Evolutionary conservation across 2,329 filamentous ascomycete genomes (phyloP).

Genomic region (Cladosporium velox): DNA sequence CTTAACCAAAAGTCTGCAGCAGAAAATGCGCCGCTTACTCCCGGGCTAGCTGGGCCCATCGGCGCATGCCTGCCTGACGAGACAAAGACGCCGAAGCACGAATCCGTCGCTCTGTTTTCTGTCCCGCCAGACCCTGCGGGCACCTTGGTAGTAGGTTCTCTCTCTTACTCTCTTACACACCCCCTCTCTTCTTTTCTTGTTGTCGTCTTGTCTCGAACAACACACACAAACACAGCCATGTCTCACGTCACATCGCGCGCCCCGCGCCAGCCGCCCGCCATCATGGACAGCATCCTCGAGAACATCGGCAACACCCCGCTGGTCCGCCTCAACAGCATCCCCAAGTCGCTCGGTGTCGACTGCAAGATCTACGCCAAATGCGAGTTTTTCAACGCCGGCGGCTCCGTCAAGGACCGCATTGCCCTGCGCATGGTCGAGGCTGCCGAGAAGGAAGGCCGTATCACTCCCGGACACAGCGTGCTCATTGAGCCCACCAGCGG

Average conservation of each 20-base stretch:
- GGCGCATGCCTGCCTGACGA: not conserved
- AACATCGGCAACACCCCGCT: constrained; percentile 97
- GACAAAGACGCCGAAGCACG: not conserved
- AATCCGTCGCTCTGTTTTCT: not conserved
- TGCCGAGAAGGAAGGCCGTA: constrained; percentile 85
- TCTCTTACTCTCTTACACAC: not conserved
- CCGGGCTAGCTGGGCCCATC: not conserved
- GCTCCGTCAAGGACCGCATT: constrained; percentile 90
- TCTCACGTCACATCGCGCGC: constrained; percentile 46
- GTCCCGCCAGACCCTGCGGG: not conserved
- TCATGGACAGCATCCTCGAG: constrained; percentile 71
- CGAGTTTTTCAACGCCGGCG: constrained; percentile 62
- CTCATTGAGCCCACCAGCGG: constrained; percentile 97
- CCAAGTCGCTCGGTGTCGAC: constrained; percentile 85
- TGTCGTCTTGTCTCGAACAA: not conserved
- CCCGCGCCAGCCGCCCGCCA: constrained; percentile 54
- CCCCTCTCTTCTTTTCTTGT: not conserved
- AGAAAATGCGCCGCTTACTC: constrained; percentile 4
- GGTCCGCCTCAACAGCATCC: constrained; percentile 88
- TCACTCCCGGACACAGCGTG: constrained; percentile 89
- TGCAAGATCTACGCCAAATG: constrained; percentile 52
- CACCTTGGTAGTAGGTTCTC: not conserved
- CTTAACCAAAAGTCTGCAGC: constrained; percentile 14
- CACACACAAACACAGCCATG: constrained; percentile 27
- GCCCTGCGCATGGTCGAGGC: constrained; percentile 96